Base-by-base conservation (phyloP, 1,284 basidiomycete species). In the Puccinia polysora region DNA sequence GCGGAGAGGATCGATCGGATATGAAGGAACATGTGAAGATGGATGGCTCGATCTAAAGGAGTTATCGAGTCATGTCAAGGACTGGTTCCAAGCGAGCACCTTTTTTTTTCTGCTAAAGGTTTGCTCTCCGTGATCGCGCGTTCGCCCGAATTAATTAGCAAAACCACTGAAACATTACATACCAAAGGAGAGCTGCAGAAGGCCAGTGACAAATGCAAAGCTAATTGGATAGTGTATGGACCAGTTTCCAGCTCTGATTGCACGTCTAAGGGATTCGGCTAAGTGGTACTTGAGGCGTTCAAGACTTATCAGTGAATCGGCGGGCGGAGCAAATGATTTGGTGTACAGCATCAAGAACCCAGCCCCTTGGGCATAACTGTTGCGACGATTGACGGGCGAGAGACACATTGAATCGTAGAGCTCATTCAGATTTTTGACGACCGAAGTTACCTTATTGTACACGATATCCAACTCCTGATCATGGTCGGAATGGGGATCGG, bases 1-100 rank as follows among this genome's bases (percentile, higher is more conserved):
- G 93, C 90, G 2, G 92, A 96, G 30, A 98, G 84, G 58, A 97
- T 82, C 43, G 90, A 86, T 4, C 96, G 85, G 1, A 90, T 89
- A 76, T 97, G 92, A 2, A 98, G 85, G 81, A 97, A 98, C 45
- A 97, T 85, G 77, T 95, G 89, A 12, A 98, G 85, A 77, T 89
- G 88, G 73, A 88, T 86, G 3, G 89, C 82, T 65, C 87, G 84
- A 75, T 88, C 89, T 91, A 59, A 14, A 32, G n/a, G 4, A 8
- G 38, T 36, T 7, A 52, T 49, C 6, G 47, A n/a, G 12, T 64
- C 20, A 34, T 3, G 3, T n/a, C n/a, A 15, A 47, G 65, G 34
- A 60, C 58, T 50, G 69, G 72, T 7, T 25, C 30, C 18, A 20
- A 40, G 14, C 28, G 5, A 14, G 45, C 3, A 23, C 12, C 23